Evolutionary conservation across 1,284 basidiomycete genomes (phyloP), one percentile per base, ranked within the genome.

Genomic region (Leccinum pachyderme): DNA sequence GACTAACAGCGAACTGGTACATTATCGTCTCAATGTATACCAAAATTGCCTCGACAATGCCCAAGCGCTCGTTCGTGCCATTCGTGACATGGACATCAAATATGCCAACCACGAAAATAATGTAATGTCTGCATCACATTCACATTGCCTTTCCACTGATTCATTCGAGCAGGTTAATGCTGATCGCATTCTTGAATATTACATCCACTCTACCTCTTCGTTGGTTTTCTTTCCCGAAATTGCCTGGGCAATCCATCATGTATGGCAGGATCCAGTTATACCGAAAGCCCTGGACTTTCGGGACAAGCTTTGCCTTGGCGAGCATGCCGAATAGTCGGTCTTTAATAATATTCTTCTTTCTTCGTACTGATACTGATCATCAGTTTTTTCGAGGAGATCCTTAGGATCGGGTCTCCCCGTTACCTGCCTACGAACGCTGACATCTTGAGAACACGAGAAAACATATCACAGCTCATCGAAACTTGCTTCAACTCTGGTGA

Each of bases 261-360:
- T 53, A 7, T 56, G 43, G 55, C 48, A 58, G 5, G 49, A 58
- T 58, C 39, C 49, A 32, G 13, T 31, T 13, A 15, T 55, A 4
- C 41, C 53, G 4, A 57, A 37, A 15, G 31, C 54, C 46, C 44
- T 33, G 24, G 32, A 53, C 3, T 41, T 41, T 33, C 33, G 15
- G 7, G 24, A 29, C 12, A 25, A 46, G 18, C 29, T 55, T 41
- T 27, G 22, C 7, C 47, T 58, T 4, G 3, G 41, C 18, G 27
- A 58, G 8, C 18, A 8, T n/a, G 41, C 46, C 7, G 31, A 55
- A 4, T 59, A 49, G 56, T 59, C 12, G 41, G 57, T 59, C 41
- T 27, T 45, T 28, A 4, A 32, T 3, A 9, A n/a, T 13, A 5
- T 15, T 13, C 27, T 25, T 1, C 18, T n/a, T 54, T 7, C 13